These are phyloP conservation scores for Rhynchosporium graminicola DNA, from an alignment of 2,329 filamentous ascomycete genomes.

Conservation along the genomic window DNA sequence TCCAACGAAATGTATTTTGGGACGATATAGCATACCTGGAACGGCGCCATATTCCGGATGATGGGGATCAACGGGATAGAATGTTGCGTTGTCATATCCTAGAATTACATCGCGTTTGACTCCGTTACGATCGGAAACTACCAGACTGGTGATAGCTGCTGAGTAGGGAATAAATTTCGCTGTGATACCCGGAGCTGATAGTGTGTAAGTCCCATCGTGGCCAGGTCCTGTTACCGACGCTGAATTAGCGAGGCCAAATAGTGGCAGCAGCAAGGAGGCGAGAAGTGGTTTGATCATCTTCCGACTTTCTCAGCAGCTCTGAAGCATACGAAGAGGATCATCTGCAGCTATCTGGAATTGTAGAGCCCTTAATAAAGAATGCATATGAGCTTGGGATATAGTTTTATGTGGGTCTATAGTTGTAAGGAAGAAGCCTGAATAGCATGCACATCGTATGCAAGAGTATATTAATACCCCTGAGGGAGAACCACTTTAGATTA, in stretches of 20 bases:
- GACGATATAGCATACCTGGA: slow-evolving; percentile 42
- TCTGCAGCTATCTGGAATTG: neutral
- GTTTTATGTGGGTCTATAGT: neutral
- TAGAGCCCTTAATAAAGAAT: neutral
- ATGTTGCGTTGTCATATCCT: slow-evolving; percentile 73
- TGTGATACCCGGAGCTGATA: slow-evolving; percentile 65
- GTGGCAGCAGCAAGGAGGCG: slow-evolving; percentile 19
- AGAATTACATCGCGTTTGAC: slow-evolving; percentile 67
- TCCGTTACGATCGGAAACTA: slow-evolving; percentile 64
- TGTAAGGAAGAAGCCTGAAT: neutral
- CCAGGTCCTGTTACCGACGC: slow-evolving; percentile 45
- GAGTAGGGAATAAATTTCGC: slow-evolving; percentile 69
- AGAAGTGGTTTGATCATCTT: slow-evolving; percentile 19
- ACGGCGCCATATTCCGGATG: slow-evolving; percentile 72
- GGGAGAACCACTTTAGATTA: neutral
- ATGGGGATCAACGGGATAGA: slow-evolving; percentile 62
- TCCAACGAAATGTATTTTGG: too few relatives aligned
- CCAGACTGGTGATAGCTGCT: slow-evolving; percentile 68
- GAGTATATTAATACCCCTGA: slow-evolving; percentile 5
- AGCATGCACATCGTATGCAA: neutral
- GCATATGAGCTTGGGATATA: neutral
- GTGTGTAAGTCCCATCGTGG: slow-evolving; percentile 68
- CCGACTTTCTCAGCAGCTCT: neutral
- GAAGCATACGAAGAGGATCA: too few relatives aligned
- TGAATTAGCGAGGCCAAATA: slow-evolving; percentile 13